Conservation (phyloP, 148 eudicot species). For the Rhododendron ovatum region DNA sequence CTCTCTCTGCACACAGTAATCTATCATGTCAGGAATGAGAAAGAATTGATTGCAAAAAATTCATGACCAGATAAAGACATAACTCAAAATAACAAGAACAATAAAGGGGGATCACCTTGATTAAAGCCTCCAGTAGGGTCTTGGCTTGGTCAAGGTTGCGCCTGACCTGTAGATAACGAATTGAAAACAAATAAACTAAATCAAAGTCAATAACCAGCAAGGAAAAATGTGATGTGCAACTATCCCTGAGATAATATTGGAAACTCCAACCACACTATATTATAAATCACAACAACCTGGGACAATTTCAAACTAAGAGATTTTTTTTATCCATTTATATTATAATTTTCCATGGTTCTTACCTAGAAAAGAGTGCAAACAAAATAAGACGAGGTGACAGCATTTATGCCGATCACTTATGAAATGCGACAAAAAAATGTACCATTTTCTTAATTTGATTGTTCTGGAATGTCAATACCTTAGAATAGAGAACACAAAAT, state of each 20-base stretch:
- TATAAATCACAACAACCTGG: not conserved
- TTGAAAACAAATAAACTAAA: not conserved
- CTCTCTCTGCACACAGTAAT: slow-evolving; percentile 64
- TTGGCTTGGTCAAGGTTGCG: slow-evolving; percentile 98
- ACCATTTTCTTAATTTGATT: not conserved
- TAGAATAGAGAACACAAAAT: not conserved
- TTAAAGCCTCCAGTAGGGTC: slow-evolving; percentile 71
- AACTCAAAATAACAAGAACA: not conserved
- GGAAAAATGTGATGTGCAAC: not conserved
- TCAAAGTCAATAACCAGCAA: not conserved
- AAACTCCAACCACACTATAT: not conserved
- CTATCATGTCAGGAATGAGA: slow-evolving; percentile 6
- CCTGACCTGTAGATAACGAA: slow-evolving; percentile 55
- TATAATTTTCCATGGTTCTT: not conserved
- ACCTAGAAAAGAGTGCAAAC: not conserved
- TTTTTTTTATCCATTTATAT: not conserved
- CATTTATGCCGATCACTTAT: not conserved
- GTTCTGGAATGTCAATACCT: not conserved
- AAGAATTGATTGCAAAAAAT: not conserved
- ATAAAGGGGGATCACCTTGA: slow-evolving; percentile 46
- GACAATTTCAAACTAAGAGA: not conserved
- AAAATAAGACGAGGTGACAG: not conserved
- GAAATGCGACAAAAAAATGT: not conserved
- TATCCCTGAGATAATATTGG: not conserved
- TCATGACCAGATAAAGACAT: not conserved